Evolutionary conservation across 129 eudicot species (phyloP).

Genomic region (Artemisia annua): DNA sequence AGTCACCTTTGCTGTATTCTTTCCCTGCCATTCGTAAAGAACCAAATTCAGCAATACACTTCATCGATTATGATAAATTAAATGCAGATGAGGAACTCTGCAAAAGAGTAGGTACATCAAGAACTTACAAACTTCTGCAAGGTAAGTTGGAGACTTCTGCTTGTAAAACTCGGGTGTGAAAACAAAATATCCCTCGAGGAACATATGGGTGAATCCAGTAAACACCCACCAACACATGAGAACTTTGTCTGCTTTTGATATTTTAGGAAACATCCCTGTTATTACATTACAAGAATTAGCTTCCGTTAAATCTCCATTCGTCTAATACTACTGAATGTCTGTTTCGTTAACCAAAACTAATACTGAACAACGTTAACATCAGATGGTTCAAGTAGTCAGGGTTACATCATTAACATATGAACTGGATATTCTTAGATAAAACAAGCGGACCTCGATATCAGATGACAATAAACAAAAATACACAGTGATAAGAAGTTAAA

Average conservation of each 20-base stretch:
- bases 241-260: conserved; percentile 57
- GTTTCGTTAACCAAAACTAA: not conserved
- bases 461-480: too few relatives aligned
- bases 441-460: too few relatives aligned
- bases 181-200: conserved; percentile 88
- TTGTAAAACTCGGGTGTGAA: conserved; percentile 78
- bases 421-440: too few relatives aligned
- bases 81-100: conserved; percentile 7
- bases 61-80: not conserved
- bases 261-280: conserved; percentile 59
- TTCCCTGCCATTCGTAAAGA: conserved; percentile 53
- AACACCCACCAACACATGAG: conserved; percentile 98
- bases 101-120: not conserved
- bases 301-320: not conserved
- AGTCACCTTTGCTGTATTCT: conserved; percentile 97
- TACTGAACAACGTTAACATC: not conserved
- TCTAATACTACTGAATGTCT: not conserved
- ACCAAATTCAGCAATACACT: not conserved
- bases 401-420: not conserved
- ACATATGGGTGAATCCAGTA: conserved; percentile 83
- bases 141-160: conserved; percentile 56
- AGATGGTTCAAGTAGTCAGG: not conserved
- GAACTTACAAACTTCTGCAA: conserved; percentile 88
- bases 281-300: conserved; percentile 18
- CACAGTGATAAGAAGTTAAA: not conserved